Evolutionary conservation across 2,329 filamentous ascomycete genomes (phyloP).

Genomic region (Allantophomopsis lycopodina): DNA sequence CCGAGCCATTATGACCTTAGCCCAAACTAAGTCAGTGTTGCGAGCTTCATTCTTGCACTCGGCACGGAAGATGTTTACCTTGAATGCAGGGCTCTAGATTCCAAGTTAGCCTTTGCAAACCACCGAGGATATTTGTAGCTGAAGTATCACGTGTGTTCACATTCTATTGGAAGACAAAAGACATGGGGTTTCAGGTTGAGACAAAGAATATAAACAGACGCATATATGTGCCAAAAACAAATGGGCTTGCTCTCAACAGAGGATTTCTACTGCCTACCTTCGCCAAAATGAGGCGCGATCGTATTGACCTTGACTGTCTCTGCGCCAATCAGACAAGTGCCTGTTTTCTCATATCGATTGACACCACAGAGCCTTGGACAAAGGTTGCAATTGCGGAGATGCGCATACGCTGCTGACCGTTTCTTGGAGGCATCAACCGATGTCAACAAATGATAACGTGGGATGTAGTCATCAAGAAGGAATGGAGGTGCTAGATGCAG

Average conservation of each 20-base stretch:
- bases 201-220: neutral
- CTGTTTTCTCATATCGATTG: conserved; percentile 68
- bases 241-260: too few species aligned
- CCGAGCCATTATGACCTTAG: conserved; percentile 70
- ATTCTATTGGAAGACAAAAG: neutral
- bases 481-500: conserved; percentile 49
- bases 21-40: too few species aligned
- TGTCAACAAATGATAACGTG: conserved; percentile 56
- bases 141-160: too few species aligned
- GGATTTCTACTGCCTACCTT: conserved; percentile 30
- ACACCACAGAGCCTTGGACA: conserved; percentile 67
- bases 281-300: conserved; percentile 75
- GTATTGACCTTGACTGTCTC: conserved; percentile 68
- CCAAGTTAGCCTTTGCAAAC: too few species aligned
- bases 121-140: too few species aligned
- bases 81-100: conserved; percentile 56
- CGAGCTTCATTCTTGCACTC: too few species aligned
- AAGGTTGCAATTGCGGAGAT: conserved; percentile 67
- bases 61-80: too few species aligned
- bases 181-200: neutral
- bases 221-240: conserved; percentile 1
- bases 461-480: conserved; percentile 61
- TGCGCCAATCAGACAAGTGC: conserved; percentile 63
- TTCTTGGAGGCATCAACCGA: conserved; percentile 60
- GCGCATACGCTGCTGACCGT: conserved; percentile 57